phyloP scores from a whole-genome alignment of 2,329 filamentous ascomycete genomes.

The Cladosporium austrohemisphaericum region DNA sequence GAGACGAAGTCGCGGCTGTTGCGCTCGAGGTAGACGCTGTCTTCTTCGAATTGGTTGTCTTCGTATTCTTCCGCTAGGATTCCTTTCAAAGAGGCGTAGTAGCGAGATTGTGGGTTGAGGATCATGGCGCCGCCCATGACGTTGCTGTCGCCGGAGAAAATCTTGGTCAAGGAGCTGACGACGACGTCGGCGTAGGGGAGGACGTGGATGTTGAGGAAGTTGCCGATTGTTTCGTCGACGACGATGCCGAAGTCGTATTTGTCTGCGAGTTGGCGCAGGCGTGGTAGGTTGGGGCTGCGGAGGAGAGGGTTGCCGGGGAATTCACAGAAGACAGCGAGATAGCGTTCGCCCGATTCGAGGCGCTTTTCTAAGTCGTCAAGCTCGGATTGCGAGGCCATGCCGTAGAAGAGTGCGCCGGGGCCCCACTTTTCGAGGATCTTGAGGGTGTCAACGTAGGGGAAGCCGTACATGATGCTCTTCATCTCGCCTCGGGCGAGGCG shows the following conservation, averaged over 20 bases:
- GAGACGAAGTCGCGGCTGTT: slow-evolving; percentile 90
- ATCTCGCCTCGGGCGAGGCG: slow-evolving; percentile 59
- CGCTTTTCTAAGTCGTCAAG: slow-evolving; percentile 77
- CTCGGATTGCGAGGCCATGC: slow-evolving; percentile 70
- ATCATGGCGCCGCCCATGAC: slow-evolving; percentile 84
- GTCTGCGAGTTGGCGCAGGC: slow-evolving; percentile 77
- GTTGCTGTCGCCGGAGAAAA: slow-evolving; percentile 96
- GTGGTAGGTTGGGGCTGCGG: slow-evolving; percentile 73
- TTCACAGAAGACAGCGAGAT: slow-evolving; percentile 84
- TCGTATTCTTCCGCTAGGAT: slow-evolving; percentile 67
- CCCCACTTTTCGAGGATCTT: slow-evolving; percentile 96
- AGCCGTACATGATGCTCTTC: slow-evolving; percentile 90
- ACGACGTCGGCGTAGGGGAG: slow-evolving; percentile 85
- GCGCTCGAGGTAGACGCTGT: slow-evolving; percentile 89
- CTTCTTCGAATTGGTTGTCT: slow-evolving; percentile 91
- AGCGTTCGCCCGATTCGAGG: slow-evolving; percentile 68
- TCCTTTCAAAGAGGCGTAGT: slow-evolving; percentile 66
- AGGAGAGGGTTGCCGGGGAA: slow-evolving; percentile 92
- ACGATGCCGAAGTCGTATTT: slow-evolving; percentile 84
- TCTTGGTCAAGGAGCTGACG: slow-evolving; percentile 91
- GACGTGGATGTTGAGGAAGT: slow-evolving; percentile 93
- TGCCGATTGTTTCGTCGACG: slow-evolving; percentile 94
- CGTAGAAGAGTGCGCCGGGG: slow-evolving; percentile 83
- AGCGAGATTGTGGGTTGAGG: slow-evolving; percentile 63
- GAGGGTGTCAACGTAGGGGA: slow-evolving; percentile 93